Percentiles rank a stretch among this genome's conserved stretches.
Evolutionary conservation across 148 eudicot genomes (phyloP).

Genomic region (Amaranthus hypochondriacus): DNA sequence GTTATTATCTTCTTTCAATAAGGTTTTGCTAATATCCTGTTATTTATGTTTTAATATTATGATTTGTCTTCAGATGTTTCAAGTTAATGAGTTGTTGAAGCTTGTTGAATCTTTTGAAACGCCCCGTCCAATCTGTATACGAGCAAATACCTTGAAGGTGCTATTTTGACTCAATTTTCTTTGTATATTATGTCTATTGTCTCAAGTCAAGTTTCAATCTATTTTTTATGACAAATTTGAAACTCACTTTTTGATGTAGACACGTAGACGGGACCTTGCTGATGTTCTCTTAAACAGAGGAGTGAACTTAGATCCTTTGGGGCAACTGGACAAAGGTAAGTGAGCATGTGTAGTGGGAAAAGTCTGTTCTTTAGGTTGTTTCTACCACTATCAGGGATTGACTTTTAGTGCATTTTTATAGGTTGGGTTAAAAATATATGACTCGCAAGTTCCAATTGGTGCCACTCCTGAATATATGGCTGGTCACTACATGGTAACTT

Average conservation of each 20-base stretch:
- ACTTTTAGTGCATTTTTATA: conserved; percentile 23
- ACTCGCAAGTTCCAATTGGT: conserved; percentile 95
- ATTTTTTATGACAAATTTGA: background rate
- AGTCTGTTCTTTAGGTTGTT: background rate
- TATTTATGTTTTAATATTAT: background rate
- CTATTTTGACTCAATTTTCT: conserved; percentile 8
- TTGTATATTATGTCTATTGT: background rate
- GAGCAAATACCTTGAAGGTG: conserved; percentile 91
- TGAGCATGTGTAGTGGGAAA: background rate
- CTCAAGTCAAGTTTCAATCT: conserved; percentile 3
- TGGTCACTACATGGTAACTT: conserved; percentile 86
- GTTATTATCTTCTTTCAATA: background rate
- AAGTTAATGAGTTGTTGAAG: conserved; percentile 71
- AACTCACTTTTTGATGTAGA: conserved; percentile 30
- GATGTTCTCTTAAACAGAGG: conserved; percentile 91
- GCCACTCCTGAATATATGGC: conserved; percentile 98
- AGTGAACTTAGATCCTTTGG: conserved; percentile 75
- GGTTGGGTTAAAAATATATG: conserved; percentile 91
- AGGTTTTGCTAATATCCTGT: background rate
- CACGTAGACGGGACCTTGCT: conserved; percentile 92
- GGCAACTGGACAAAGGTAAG: conserved; percentile 95
- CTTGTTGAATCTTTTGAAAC: conserved; percentile 95
- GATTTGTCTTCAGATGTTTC: conserved; percentile 59
- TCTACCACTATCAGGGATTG: background rate
- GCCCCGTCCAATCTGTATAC: conserved; percentile 76